These are phyloP conservation scores for Gossypium anomalum DNA, from an alignment of 345 rosid species.

Conservation along the genomic window DNA sequence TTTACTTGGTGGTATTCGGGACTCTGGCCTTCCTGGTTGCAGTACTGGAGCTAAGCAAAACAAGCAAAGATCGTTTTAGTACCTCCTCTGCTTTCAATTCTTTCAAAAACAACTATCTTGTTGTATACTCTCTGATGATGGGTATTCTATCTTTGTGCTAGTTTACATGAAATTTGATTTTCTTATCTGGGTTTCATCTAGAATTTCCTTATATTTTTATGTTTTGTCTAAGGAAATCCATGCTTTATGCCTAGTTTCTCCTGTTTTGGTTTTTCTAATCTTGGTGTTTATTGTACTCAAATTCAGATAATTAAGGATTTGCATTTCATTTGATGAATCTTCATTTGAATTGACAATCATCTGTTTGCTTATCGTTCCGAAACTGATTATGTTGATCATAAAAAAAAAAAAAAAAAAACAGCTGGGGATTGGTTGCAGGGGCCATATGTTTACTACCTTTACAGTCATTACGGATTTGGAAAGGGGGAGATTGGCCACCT, in stretches of 20 bases:
- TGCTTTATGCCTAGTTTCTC: not conserved
- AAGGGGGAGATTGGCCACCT: conserved; percentile 72
- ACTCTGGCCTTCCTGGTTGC: conserved; percentile 48
- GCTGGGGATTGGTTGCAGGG: conserved; percentile 79
- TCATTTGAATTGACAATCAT: not conserved
- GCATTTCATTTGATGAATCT: not conserved
- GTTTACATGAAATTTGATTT: conserved; percentile 2
- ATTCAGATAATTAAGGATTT: not conserved
- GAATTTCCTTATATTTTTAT: not conserved
- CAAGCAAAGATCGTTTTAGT: conserved; percentile 53
- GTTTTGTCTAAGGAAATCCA: not conserved
- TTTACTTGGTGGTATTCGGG: conserved; percentile 57
- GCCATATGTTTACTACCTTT: conserved; percentile 69
- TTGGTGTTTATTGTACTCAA: no score
- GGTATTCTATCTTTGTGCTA: conserved; percentile 28
- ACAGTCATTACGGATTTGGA: conserved; percentile 59
- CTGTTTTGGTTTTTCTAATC: not conserved
- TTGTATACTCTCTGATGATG: conserved; percentile 83
- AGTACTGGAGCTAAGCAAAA: conserved; percentile 57
- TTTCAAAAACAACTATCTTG: conserved; percentile 67
- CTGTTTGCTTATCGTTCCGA: not conserved
- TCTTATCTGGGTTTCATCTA: conserved; percentile 7
- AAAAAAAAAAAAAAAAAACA: conserved; percentile 7
- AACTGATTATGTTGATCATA: not conserved
- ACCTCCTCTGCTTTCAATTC: conserved; percentile 58